Conservation (phyloP, 305 asterid species). For the Fraxinus greggii region DNA sequence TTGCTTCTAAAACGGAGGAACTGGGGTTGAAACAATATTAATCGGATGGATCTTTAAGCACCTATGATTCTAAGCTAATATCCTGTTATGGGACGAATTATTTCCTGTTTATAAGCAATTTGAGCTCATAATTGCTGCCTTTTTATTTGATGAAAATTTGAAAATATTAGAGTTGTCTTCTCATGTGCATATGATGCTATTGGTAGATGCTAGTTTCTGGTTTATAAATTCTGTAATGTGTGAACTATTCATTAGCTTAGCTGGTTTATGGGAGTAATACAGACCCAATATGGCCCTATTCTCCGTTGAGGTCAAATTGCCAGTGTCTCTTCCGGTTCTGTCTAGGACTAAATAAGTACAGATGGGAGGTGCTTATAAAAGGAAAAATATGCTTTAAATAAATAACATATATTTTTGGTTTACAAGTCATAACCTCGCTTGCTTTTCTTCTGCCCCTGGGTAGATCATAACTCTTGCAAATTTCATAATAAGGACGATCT, state of each 20-base stretch:
- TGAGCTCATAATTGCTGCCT: background rate
- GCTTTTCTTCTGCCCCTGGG: background rate
- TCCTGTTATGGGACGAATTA: background rate
- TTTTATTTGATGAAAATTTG: background rate
- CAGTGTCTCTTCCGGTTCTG: background rate
- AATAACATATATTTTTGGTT: background rate
- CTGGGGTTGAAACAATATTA: background rate
- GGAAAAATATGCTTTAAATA: background rate
- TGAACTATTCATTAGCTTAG: background rate
- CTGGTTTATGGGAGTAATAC: background rate
- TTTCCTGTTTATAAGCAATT: background rate
- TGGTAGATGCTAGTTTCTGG: background rate
- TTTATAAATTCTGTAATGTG: background rate
- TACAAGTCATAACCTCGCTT: background rate
- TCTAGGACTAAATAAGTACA: background rate
- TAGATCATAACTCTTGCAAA: background rate
- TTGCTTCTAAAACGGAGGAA: background rate
- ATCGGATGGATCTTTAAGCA: background rate
- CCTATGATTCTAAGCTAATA: background rate
- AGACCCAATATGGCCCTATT: background rate
- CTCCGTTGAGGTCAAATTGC: background rate
- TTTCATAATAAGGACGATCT: background rate
- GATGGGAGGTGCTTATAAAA: background rate
- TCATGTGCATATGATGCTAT: background rate
- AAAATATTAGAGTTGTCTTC: background rate